These are phyloP conservation scores for Trichoderma asperelloides DNA, from an alignment of 495 filamentous ascomycete species.

Conservation along the genomic window DNA sequence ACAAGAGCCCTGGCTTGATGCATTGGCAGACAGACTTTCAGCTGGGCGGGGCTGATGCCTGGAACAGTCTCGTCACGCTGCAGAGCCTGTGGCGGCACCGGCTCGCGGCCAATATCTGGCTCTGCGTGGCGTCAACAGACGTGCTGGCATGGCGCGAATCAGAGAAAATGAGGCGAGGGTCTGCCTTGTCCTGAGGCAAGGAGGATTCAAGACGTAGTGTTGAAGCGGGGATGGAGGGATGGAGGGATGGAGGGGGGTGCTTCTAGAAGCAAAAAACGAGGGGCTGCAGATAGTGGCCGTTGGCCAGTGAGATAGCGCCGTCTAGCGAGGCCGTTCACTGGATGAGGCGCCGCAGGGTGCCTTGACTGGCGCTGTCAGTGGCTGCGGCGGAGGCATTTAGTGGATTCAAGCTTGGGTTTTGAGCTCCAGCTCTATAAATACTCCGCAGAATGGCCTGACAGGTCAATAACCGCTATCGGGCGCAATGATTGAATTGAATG, in stretches of 20 bases:
- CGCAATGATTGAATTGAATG: no score
- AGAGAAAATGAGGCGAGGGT: neutral
- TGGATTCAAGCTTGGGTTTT: no score
- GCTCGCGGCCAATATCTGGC: neutral
- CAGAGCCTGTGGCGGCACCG: neutral
- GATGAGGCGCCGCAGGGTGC: neutral
- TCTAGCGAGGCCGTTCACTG: neutral
- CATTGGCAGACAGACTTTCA: neutral
- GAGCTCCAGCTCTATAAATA: no score
- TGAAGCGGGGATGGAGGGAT: neutral
- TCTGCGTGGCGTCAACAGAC: neutral
- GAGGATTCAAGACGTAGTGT: neutral
- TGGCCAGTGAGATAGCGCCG: neutral
- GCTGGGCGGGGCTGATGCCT: slow-evolving; percentile 4
- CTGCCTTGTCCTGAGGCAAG: neutral
- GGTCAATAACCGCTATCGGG: no score
- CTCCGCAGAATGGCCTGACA: no score
- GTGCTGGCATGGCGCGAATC: neutral
- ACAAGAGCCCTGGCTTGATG: neutral
- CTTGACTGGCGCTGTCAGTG: neutral
- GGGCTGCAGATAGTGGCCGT: neutral
- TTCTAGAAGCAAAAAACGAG: neutral
- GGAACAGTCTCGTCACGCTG: neutral
- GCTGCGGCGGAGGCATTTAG: neutral
- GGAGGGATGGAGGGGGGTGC: neutral